Evolutionary conservation across 2,329 filamentous ascomycete species (phyloP).

Genomic region (Xylariales sp.): DNA sequence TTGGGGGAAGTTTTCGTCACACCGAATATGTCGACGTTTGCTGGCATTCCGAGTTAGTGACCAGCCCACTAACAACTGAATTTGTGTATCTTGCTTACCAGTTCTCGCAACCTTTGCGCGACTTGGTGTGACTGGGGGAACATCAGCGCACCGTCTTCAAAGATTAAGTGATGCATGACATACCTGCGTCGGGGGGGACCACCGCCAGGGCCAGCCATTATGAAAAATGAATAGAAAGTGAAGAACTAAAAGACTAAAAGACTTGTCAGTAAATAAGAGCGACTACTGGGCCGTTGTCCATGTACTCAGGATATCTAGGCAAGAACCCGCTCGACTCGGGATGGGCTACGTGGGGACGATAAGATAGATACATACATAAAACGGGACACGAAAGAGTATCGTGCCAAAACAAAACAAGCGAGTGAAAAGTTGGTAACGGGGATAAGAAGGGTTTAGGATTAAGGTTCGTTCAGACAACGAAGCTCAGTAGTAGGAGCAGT

Average conservation of each 20-base stretch:
- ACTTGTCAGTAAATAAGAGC: constrained; percentile 41
- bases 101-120: constrained; percentile 96
- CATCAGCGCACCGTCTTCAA: constrained; percentile 38
- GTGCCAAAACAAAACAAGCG: constrained; percentile 48
- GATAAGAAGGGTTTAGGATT: constrained; percentile 40
- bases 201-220: constrained; percentile 94
- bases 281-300: neutral
- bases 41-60: constrained; percentile 48
- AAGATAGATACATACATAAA: constrained; percentile 46
- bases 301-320: neutral
- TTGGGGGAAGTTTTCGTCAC: constrained; percentile 97
- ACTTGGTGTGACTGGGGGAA: constrained; percentile 89
- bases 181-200: constrained; percentile 83
- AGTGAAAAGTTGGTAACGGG: constrained; percentile 42
- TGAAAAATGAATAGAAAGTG: constrained; percentile 48
- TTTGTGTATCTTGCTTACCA: constrained; percentile 63
- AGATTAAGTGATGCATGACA: constrained; percentile 44
- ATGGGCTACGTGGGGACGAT: constrained; percentile 4
- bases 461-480: constrained; percentile 43
- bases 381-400: constrained; percentile 43
- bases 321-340: neutral
- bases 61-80: neutral
- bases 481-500: constrained; percentile 21
- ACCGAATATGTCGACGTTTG: constrained; percentile 96
- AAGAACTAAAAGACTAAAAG: constrained; percentile 50